Conservation (phyloP, 257 asterid genomes). For the Petunia axillaris region DNA sequence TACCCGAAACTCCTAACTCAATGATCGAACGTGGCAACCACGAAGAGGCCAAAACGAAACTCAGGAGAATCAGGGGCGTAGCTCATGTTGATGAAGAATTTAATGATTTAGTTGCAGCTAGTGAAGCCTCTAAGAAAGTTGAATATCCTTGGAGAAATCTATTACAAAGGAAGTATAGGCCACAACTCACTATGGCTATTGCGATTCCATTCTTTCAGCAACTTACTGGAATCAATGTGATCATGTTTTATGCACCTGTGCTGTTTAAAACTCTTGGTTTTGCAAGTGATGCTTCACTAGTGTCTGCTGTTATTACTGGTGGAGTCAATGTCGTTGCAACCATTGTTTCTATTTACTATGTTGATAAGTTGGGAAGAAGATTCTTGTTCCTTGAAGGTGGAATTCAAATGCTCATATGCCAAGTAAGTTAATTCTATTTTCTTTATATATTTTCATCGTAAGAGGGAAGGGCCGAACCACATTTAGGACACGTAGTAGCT, state of each 20-base stretch:
- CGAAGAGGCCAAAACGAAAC: slow-evolving; percentile 52
- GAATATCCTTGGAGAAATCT: slow-evolving; percentile 78
- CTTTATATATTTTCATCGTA: neutral
- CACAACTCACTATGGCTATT: slow-evolving; percentile 80
- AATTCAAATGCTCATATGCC: slow-evolving; percentile 66
- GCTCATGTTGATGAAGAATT: slow-evolving; percentile 67
- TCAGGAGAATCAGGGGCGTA: slow-evolving; percentile 58
- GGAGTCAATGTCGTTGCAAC: slow-evolving; percentile 59
- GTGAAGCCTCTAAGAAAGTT: slow-evolving; percentile 63
- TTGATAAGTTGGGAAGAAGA: slow-evolving; percentile 80
- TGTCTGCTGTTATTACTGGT: slow-evolving; percentile 57
- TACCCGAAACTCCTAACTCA: slow-evolving; percentile 88
- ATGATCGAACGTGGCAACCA: slow-evolving; percentile 67
- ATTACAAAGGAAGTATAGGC: slow-evolving; percentile 61
- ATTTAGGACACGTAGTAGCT: neutral
- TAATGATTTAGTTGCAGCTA: slow-evolving; percentile 61
- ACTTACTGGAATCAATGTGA: slow-evolving; percentile 81
- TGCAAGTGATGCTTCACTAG: slow-evolving; percentile 54
- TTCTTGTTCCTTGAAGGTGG: slow-evolving; percentile 75
- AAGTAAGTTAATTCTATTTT: slow-evolving; percentile 40
- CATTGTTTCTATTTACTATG: slow-evolving; percentile 61
- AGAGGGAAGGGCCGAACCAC: fast-evolving
- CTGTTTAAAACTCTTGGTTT: slow-evolving; percentile 75
- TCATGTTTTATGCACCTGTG: slow-evolving; percentile 87
- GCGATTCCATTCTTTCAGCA: slow-evolving; percentile 74